Conservation (phyloP, 2,329 filamentous ascomycete genomes). For the Ceratocystis cubensis region DNA sequence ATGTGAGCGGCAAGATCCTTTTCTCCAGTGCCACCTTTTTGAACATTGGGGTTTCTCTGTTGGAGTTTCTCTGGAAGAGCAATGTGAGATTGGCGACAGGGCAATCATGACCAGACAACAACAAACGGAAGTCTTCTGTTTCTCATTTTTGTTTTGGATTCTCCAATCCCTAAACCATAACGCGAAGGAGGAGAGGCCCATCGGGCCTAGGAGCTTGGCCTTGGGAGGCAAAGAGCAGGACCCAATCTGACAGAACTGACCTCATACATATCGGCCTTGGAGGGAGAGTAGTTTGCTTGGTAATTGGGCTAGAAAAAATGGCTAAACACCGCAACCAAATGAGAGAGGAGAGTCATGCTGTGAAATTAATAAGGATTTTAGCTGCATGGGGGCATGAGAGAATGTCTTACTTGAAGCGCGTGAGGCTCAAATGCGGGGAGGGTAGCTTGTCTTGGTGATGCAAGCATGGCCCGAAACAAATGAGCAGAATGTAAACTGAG, state of each 20-base stretch:
- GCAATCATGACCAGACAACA: background rate
- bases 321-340: background rate
- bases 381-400: background rate
- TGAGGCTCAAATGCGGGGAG: background rate
- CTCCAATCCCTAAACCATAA: background rate
- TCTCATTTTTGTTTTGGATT: background rate
- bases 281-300: background rate
- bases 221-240: background rate
- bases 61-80: background rate
- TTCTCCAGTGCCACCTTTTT: background rate
- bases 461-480: background rate
- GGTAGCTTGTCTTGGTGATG: background rate
- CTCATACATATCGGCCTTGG: background rate
- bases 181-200: background rate
- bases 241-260: background rate
- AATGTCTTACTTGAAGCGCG: background rate
- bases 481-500: background rate
- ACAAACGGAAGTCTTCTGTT: background rate
- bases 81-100: conserved; percentile 2
- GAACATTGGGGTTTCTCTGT: too few species aligned
- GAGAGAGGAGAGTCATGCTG: background rate
- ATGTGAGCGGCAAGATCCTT: background rate
- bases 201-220: background rate
- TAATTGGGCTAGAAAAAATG: background rate
- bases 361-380: background rate